Evolutionary conservation across 352 stramenopile species (phyloP), one percentile per base, ranked within the genome.

Genomic region (Plasmopara viticola): DNA sequence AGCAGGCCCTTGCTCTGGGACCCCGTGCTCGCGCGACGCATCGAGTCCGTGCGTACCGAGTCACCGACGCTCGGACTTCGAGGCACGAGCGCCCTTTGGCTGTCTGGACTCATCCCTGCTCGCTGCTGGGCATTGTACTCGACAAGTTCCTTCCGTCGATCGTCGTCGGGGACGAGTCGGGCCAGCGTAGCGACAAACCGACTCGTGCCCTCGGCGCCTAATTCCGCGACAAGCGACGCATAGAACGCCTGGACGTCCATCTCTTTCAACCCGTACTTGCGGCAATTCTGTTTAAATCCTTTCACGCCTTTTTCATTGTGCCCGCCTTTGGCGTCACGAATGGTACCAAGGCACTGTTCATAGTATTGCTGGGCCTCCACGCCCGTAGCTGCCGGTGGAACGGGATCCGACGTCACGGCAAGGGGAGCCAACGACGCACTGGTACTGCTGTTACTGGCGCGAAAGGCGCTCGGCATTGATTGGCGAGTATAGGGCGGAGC

Each of bases 241-340:
- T 87, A 78, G 31, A 87, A 87, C 0, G 51, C 40, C 35, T 78
- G 50, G 5, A 82, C 71, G 30, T 77, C 66, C 29, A 87, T 82
- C 50, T 85, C 60, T 28, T 76, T 66, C 4, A 84, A 60, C 0
- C 76, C 76, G 46, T 71, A 87, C 38, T 47, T 38, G 5, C 67
- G 61, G 67, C 76, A 87, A 55, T 87, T 85, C 49, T 78, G 60
- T 58, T 85, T 85, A 51, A 87, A 87, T 6, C 62, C 48, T 52
- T 78, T 75, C 7, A 85, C 77, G 13, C 68, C 72, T 9, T 53
- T 49, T 35, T 87, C 76, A 51, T 85, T 87, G 44, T 66, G 66
- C 9, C 73, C 74, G 0, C 73, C 77, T 10, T 60, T 62, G 0
- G 74, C 66, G 2, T 55, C 65, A 45, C 74, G 68, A 44, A 87